Conservation (phyloP, 768 basidiomycete species). For the Suillus variegatus region DNA sequence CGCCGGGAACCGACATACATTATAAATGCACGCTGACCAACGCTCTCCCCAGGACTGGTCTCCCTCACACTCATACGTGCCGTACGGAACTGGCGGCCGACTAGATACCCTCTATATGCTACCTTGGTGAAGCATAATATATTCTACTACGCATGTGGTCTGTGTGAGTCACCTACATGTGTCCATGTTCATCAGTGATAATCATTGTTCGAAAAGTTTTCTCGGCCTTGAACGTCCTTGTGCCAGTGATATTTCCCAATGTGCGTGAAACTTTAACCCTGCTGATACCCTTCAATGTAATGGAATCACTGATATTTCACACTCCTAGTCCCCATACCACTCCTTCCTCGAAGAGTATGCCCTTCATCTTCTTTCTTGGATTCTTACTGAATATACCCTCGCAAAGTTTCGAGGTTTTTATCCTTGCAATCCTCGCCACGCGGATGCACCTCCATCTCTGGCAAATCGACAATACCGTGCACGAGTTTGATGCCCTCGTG, state of each 20-base stretch:
- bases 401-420: neutral
- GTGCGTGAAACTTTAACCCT: neutral
- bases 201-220: neutral
- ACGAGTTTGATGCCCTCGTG: no score
- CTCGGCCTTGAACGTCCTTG: neutral
- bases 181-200: neutral
- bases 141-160: neutral
- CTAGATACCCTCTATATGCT: neutral
- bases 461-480: neutral
- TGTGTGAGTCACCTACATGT: neutral
- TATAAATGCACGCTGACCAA: neutral
- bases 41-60: neutral
- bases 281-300: neutral
- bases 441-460: slow-evolving; percentile 1
- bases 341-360: slow-evolving; percentile 1
- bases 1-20: neutral
- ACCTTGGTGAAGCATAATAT: neutral
- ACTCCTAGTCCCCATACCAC: neutral
- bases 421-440: neutral
- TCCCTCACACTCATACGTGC: neutral
- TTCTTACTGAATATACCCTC: neutral
- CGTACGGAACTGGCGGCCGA: neutral
- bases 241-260: neutral
- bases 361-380: neutral
- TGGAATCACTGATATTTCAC: neutral